These are phyloP conservation scores for Scytalidium lignicola DNA, from an alignment of 2,329 filamentous ascomycete genomes.

Conservation along the genomic window DNA sequence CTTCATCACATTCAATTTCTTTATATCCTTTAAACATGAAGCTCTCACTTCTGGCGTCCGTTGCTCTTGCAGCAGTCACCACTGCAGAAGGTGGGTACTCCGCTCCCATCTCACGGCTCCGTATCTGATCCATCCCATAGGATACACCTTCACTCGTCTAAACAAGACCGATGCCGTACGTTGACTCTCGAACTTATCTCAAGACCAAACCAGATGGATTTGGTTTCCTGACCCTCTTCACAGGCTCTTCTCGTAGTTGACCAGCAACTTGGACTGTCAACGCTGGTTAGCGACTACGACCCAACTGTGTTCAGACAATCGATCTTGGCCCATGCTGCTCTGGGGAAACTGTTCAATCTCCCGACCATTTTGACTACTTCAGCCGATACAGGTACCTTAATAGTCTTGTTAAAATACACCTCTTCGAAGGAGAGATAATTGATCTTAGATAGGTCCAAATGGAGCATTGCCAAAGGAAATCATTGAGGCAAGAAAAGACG, in stretches of 20 bases:
- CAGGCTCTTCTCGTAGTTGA: constrained; percentile 54
- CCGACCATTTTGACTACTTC: constrained; percentile 69
- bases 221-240: neutral
- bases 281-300: constrained; percentile 60
- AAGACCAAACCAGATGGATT: no score
- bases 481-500: constrained; percentile 34
- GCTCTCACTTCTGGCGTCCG: constrained; percentile 14
- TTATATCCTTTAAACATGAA: constrained; percentile 17
- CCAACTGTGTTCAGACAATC: constrained; percentile 60
- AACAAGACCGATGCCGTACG: constrained; percentile 29
- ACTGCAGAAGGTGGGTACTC: constrained; percentile 12
- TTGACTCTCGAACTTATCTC: neutral
- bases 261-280: constrained; percentile 54
- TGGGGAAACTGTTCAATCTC: constrained; percentile 62
- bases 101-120: constrained; percentile 6
- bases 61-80: constrained; percentile 12
- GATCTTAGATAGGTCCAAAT: constrained; percentile 52
- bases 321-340: constrained; percentile 61
- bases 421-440: neutral
- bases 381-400: constrained; percentile 44
- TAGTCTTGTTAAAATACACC: neutral
- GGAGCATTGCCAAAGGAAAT: constrained; percentile 68
- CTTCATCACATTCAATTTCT: no score
- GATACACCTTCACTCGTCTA: constrained; percentile 27
- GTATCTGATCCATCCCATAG: constrained; percentile 8